A percentile compares a stretch with the other conserved stretches of the same genome.
These are phyloP conservation scores for Lupinus albus DNA, from an alignment of 306 rosid species.

Conservation along the genomic window DNA sequence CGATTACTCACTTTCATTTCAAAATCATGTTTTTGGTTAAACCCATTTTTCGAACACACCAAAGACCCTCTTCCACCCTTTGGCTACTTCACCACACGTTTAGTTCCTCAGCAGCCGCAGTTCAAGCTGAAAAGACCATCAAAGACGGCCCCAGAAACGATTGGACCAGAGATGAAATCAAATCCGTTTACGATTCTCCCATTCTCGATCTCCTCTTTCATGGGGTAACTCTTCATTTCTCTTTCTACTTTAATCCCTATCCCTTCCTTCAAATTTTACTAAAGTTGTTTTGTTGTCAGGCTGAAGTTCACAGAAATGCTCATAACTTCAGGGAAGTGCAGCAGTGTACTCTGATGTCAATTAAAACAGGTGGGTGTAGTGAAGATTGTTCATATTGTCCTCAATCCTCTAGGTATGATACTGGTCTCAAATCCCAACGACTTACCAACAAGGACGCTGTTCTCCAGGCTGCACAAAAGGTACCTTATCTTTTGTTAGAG, in stretches of 20 bases:
- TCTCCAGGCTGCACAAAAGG: conserved; percentile 75
- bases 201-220: conserved; percentile 94
- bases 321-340: conserved; percentile 98
- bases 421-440: conserved; percentile 80
- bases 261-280: conserved; percentile 19
- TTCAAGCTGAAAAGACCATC: conserved; percentile 71
- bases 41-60: conserved; percentile 42
- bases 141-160: conserved; percentile 72
- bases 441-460: conserved; percentile 84
- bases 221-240: conserved; percentile 52
- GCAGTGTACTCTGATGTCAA: conserved; percentile 92
- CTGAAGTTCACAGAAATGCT: conserved; percentile 89
- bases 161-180: conserved; percentile 73
- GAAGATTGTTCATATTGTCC: conserved; percentile 98
- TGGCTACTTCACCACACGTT: conserved; percentile 41
- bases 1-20: too few species aligned
- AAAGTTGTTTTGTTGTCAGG: conserved; percentile 47
- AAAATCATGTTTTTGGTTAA: conserved; percentile 40
- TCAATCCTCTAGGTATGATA: conserved; percentile 85
- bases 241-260: conserved; percentile 7
- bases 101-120: conserved; percentile 55
- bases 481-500: conserved; percentile 12
- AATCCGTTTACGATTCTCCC: conserved; percentile 76
- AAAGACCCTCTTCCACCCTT: conserved; percentile 35
- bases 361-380: conserved; percentile 98